Evolutionary conservation across 139 green algal genomes (phyloP), one percentile per base, ranked within the genome.

Genomic region (Asterochloris sp.): DNA sequence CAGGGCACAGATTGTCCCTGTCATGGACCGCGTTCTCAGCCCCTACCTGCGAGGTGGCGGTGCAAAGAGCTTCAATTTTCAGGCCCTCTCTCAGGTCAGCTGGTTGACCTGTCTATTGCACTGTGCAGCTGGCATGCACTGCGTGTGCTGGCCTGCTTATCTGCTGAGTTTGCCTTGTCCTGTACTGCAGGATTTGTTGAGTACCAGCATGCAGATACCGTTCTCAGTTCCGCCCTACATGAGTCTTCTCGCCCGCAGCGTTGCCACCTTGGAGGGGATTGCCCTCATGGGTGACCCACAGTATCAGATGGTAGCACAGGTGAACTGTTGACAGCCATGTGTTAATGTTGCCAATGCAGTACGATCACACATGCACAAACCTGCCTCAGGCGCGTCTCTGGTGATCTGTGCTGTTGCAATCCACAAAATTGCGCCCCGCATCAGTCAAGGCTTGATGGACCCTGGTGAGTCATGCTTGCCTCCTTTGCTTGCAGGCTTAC

Each of bases 211-310:
- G 64, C 91, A 98, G 85, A 97, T 97, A 74, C 94, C 94, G 54
- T 98, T 98, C 86, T 88, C 69, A 11, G 93, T 98, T 80, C 95
- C 95, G 17, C 94, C 95, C 26, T 98, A 97, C 89, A 97, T 98
- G 87, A 86, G 82, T 10, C 88, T 98, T 74, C 83, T 98, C 68
- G 94, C 90, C 1, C 79, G 93, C 23, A 88, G 78, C n/a, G 89
- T 95, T 24, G 92, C 89, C n/a, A 95, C 90, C 0, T 82, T 97
- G 66, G 92, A 96, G 80, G 93, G 93, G 61, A 95, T 96, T 77
- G 93, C 93, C 0, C 85, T 97, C 28, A 82, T 90, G 28, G 93
- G 91, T 0, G 89, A 97, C 83, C 92, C 92, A 6, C 69, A 92
- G 54, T 97, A 96, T 82, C 86, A 92, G 76, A 93, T 96, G 85